Base-by-base conservation (phyloP, 768 basidiomycete genomes). In the Lactarius akahatsu region DNA sequence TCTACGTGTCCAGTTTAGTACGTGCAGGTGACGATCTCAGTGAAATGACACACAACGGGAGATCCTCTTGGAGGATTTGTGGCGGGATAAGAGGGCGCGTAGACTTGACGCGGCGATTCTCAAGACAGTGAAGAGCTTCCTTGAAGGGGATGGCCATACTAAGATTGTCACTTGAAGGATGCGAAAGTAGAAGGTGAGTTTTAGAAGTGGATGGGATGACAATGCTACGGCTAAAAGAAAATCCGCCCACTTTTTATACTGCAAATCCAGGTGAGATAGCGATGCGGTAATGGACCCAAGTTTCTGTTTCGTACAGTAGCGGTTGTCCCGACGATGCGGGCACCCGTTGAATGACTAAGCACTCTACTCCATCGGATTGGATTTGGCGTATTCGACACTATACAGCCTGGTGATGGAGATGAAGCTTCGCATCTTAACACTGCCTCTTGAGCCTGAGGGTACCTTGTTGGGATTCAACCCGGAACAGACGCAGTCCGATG, bases 61-160 rank as follows among this genome's bases (percentile, higher is more conserved):
- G 83, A 76, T 98, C 95, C 76, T 98, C 95, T 71, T 91, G 90
- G 1, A 98, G 83, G 67, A 98, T 96, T 74, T 96, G 94, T 26
- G 95, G 95, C 59, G 95, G 95, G 64, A 98, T 95, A 63, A 98
- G 78, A 34, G 95, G 95, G 50, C 94, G 82, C 20, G 90, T 94
- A 18, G 85, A 88, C 75, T 86, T 94, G 62, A 98, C 94, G 55
- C 95, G 82, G 67, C 87, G 83, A 73, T 98, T 96, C 73, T 95
- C 93, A 45, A 97, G 87, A 62, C 89, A 86, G 67, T 84, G 75
- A 60, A 92, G 84, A 52, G 91, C 92, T 67, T 93, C 89, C 73
- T 85, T 86, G 83, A 92, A 88, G 57, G 91, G 80, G 74, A 92
- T 84, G 59, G 88, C 80, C 84, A 89, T 89, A 66, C 81, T 79